These are phyloP conservation scores for Ceratobasidium sp. DNA, from an alignment of 1,284 basidiomycete species.

Conservation along the genomic window DNA sequence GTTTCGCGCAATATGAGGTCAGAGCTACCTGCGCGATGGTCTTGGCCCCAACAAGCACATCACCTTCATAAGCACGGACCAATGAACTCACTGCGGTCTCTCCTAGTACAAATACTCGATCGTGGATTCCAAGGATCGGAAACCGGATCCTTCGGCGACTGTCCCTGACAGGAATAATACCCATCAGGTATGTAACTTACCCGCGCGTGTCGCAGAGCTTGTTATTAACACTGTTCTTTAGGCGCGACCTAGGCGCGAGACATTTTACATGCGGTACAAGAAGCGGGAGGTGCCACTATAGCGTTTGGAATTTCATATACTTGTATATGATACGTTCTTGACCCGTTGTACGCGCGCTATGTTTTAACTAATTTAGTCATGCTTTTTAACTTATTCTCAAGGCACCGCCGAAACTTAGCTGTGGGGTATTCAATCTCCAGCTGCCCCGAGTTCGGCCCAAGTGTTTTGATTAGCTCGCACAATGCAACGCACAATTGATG, in stretches of 20 bases:
- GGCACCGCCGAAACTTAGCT: too few species aligned
- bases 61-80: neutral
- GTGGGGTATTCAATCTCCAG: too few species aligned
- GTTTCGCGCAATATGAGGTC: conserved; percentile 35
- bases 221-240: neutral
- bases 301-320: too few species aligned
- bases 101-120: conserved; percentile 20
- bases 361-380: too few species aligned
- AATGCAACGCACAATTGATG: too few species aligned
- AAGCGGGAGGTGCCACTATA: conserved; percentile 11
- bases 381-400: too few species aligned
- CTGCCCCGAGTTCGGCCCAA: too few species aligned
- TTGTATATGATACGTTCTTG: too few species aligned
- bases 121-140: conserved; percentile 1
- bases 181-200: conserved; percentile 6
- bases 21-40: conserved; percentile 24
- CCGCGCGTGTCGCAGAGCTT: neutral
- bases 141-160: conserved; percentile 25
- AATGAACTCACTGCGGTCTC: neutral
- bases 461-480: too few species aligned
- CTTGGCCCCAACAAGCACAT: neutral
- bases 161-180: conserved; percentile 35
- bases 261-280: conserved; percentile 19
- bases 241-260: conserved; percentile 27
- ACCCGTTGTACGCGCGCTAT: too few species aligned